A percentile compares a stretch with the other conserved stretches of the same genome.
Evolutionary conservation across 1,139 yeast genomes (phyloP).

Genomic region (Debaryomyces nepalensis): DNA sequence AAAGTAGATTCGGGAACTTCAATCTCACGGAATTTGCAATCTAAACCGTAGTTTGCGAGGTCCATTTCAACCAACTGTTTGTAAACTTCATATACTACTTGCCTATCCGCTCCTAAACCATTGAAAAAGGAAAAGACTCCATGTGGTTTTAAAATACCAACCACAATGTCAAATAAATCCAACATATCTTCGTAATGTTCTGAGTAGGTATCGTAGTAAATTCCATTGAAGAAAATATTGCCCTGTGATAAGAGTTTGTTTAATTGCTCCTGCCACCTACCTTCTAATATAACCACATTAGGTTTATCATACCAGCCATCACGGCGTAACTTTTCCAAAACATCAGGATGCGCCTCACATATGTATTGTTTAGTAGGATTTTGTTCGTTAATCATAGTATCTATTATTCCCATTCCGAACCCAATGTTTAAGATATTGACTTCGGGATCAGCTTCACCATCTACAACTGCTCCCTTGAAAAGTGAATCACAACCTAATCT

Average conservation of each 20-base stretch:
- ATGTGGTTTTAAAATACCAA: slow-evolving; percentile 78
- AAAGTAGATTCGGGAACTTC: slow-evolving; percentile 45
- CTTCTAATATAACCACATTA: slow-evolving; percentile 75
- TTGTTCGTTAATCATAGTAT: slow-evolving; percentile 65
- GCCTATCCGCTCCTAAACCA: slow-evolving; percentile 95
- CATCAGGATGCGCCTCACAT: slow-evolving; percentile 95
- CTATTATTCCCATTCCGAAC: slow-evolving; percentile 97
- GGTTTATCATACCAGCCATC: slow-evolving; percentile 88
- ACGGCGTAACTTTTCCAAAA: slow-evolving; percentile 61
- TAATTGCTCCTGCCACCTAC: slow-evolving; percentile 88
- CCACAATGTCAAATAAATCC: slow-evolving; percentile 78
- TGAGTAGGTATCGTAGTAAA: slow-evolving; percentile 91
- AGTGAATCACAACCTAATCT: slow-evolving; percentile 73
- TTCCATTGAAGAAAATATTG: slow-evolving; percentile 77
- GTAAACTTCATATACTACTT: slow-evolving; percentile 87
- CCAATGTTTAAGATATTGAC: slow-evolving; percentile 79
- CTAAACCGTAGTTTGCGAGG: slow-evolving; percentile 75
- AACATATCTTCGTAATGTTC: slow-evolving; percentile 87
- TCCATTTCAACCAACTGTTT: slow-evolving; percentile 81
- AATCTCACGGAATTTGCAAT: slow-evolving; percentile 55
- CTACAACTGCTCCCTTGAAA: slow-evolving; percentile 43
- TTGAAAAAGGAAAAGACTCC: slow-evolving; percentile 90
- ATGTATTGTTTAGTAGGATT: slow-evolving; percentile 79
- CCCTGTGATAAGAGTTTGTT: slow-evolving; percentile 69
- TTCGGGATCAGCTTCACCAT: slow-evolving; percentile 42